Percentiles rank a stretch among this genome's conserved stretches.
phyloP scores from a whole-genome alignment of 2,329 filamentous ascomycete genomes.

The Neofusicoccum ribis region DNA sequence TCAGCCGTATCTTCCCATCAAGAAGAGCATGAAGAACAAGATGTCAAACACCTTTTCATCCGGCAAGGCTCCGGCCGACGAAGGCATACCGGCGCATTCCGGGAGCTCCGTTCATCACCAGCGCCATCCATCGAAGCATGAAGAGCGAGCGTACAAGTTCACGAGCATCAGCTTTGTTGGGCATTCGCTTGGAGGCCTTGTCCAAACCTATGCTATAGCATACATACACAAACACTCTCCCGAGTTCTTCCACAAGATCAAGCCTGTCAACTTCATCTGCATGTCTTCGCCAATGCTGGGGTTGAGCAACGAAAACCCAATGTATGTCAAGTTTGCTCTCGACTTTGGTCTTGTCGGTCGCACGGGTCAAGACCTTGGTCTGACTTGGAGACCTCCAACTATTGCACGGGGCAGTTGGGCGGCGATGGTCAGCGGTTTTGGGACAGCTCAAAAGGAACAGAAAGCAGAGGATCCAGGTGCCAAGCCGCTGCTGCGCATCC shows the following conservation, averaged over 20 bases:
- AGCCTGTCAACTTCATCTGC: constrained; percentile 86
- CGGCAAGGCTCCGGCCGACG: constrained; percentile 41
- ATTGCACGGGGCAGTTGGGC: constrained; percentile 85
- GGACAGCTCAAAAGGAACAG: constrained; percentile 56
- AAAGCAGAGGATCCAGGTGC: constrained; percentile 70
- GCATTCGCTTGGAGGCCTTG: constrained; percentile 84
- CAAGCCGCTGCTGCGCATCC: constrained; percentile 83
- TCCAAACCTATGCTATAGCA: constrained; percentile 92
- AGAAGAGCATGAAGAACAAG: constrained; percentile 53
- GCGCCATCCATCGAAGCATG: constrained; percentile 40
- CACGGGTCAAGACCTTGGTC: constrained; percentile 89
- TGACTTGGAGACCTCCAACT: constrained; percentile 91
- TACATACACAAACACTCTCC: constrained; percentile 97
- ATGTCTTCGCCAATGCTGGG: constrained; percentile 87
- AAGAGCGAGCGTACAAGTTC: constrained; percentile 70
- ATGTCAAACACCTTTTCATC: constrained; percentile 50
- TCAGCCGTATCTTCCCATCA: constrained; percentile 77
- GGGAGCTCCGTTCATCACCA: constrained; percentile 62
- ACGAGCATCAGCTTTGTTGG: constrained; percentile 94
- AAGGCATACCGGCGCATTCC: constrained; percentile 56
- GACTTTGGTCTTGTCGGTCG: constrained; percentile 96
- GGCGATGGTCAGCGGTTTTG: constrained; percentile 79
- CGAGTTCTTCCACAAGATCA: constrained; percentile 81
- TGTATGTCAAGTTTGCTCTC: constrained; percentile 95
- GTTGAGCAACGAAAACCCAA: constrained; percentile 92